phyloP scores from a whole-genome alignment of 306 rosid species.

The Ammopiptanthus mongolicus region DNA sequence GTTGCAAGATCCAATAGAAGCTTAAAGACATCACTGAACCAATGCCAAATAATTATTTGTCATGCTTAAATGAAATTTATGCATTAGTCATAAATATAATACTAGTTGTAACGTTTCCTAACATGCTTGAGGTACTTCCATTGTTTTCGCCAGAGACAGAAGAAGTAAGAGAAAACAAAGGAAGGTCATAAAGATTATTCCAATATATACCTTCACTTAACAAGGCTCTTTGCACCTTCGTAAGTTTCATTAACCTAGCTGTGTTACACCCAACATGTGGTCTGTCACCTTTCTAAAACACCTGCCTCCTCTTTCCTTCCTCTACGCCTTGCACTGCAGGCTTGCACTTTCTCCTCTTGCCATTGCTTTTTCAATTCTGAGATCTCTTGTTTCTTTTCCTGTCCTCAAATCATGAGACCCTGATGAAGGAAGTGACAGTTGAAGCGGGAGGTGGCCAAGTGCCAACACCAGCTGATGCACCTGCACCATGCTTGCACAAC shows the following conservation, averaged over 20 bases:
- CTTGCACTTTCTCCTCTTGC: neutral
- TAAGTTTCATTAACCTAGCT: slow-evolving; percentile 38
- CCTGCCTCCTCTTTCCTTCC: neutral
- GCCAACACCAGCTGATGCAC: neutral
- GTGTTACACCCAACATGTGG: neutral
- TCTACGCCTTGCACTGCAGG: neutral
- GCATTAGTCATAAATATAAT: no score
- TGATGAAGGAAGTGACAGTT: slow-evolving; percentile 12
- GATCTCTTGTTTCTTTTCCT: neutral
- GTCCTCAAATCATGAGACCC: neutral
- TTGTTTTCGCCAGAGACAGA: no score
- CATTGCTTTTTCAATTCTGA: neutral
- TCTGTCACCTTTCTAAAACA: neutral
- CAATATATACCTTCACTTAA: neutral
- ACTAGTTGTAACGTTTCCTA: neutral
- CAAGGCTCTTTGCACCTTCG: slow-evolving; percentile 14
- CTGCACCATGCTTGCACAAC: slow-evolving; percentile 19
- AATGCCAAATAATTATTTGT: no score
- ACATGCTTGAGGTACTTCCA: neutral
- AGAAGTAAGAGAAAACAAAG: neutral
- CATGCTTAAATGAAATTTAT: neutral
- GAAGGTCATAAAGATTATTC: neutral
- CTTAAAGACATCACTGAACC: no score
- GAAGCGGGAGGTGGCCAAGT: neutral
- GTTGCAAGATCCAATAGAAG: no score